phyloP scores from a whole-genome alignment of 2,329 filamentous ascomycete genomes.

The Aspergillus melleus region DNA sequence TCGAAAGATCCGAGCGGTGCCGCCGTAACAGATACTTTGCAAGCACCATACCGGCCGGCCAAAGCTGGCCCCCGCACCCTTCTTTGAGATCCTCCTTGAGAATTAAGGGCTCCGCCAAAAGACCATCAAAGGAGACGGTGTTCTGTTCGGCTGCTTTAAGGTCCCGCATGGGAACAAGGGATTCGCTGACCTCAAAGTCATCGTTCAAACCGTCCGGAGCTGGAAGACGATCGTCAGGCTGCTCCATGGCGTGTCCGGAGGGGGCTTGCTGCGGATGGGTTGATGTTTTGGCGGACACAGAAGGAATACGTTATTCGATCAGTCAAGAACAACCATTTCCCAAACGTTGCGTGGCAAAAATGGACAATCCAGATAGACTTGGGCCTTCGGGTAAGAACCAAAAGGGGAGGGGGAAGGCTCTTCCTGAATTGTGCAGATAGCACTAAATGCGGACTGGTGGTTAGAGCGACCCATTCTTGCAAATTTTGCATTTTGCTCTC shows the following conservation, averaged over 20 bases:
- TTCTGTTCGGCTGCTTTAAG: slow-evolving; percentile 55
- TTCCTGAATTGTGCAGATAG: no score
- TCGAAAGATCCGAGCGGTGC: slow-evolving; percentile 61
- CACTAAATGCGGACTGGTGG: neutral
- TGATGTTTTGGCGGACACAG: neutral
- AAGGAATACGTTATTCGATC: neutral
- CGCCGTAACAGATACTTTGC: slow-evolving; percentile 81
- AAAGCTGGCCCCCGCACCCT: slow-evolving; percentile 90
- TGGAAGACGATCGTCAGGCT: slow-evolving; percentile 8
- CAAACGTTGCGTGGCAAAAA: neutral
- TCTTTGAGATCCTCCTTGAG: slow-evolving; percentile 83
- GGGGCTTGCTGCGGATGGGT: neutral
- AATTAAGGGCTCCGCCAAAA: slow-evolving; percentile 67
- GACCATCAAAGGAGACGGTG: slow-evolving; percentile 66
- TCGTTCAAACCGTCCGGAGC: slow-evolving; percentile 27
- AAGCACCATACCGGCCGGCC: slow-evolving; percentile 90
- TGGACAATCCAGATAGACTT: neutral
- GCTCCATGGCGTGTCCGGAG: slow-evolving; percentile 7
- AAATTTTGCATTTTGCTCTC: neutral
- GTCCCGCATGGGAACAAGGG: slow-evolving; percentile 55
- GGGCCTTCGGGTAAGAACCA: neutral
- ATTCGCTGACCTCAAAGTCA: slow-evolving; percentile 51
- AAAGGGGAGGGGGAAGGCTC: neutral
- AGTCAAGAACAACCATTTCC: neutral
- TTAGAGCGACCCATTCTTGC: neutral